These are phyloP conservation scores for Metarhizium robertsii DNA, from an alignment of 2,329 filamentous ascomycete species.

Conservation along the genomic window DNA sequence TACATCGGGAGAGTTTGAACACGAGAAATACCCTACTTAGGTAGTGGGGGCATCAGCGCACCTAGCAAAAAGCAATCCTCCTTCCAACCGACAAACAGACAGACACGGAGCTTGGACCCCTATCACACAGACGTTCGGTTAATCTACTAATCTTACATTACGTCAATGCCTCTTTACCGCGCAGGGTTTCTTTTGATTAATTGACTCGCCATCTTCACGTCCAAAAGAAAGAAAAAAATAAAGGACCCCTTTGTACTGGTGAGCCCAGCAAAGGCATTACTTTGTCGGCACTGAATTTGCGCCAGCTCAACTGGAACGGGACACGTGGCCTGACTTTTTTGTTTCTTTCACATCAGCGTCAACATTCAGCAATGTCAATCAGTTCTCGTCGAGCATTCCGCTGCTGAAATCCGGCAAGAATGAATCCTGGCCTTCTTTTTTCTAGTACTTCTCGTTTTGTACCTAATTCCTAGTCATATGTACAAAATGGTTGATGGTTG, in stretches of 20 bases:
- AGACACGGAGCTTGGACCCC: slow-evolving; percentile 1
- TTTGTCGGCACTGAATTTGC: too few species aligned
- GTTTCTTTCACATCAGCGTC: background rate
- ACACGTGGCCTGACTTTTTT: slow-evolving; percentile 6
- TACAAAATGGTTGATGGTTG: background rate
- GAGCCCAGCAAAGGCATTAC: too few species aligned
- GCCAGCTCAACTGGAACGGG: slow-evolving; percentile 4
- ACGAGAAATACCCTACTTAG: too few species aligned
- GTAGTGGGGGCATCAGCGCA: too few species aligned
- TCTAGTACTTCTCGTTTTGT: background rate
- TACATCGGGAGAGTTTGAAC: too few species aligned
- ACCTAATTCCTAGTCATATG: background rate
- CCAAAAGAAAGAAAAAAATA: background rate
- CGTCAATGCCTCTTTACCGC: too few species aligned
- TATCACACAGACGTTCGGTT: background rate
- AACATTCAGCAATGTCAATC: background rate
- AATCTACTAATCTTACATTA: too few species aligned
- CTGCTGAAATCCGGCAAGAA: background rate
- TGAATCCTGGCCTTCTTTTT: background rate
- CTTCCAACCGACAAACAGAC: too few species aligned
- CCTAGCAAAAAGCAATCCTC: too few species aligned
- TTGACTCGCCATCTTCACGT: background rate
- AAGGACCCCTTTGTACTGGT: too few species aligned
- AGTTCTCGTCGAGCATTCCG: background rate
- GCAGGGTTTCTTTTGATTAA: too few species aligned